Evolutionary conservation across 1,284 basidiomycete genomes (phyloP).

Genomic region (Cutaneotrichosporon spelunceum): DNA sequence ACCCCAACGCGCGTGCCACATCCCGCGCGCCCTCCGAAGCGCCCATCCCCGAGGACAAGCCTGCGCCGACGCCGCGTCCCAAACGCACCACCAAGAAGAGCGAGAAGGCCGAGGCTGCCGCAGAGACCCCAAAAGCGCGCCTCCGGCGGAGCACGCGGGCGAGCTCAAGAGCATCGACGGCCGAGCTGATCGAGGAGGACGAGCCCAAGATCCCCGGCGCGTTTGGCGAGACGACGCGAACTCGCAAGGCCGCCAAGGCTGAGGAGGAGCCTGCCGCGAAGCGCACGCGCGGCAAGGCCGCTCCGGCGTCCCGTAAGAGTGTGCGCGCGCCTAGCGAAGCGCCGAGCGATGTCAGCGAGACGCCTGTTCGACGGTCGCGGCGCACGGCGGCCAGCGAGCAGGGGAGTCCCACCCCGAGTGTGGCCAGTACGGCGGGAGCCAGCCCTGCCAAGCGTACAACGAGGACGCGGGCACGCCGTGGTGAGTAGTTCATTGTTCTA

Average conservation of each 20-base stretch:
- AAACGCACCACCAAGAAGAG: conserved; percentile 11
- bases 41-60: conserved; percentile 21
- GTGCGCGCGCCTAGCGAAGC: conserved; percentile 11
- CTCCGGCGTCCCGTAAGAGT: conserved; percentile 11
- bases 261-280: conserved; percentile 28
- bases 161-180: conserved; percentile 16
- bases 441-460: conserved; percentile 16
- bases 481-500: conserved; percentile 15
- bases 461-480: conserved; percentile 20
- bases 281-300: conserved; percentile 27
- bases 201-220: conserved; percentile 5
- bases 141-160: conserved; percentile 5
- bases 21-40: conserved; percentile 20
- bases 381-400: conserved; percentile 30
- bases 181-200: conserved; percentile 12
- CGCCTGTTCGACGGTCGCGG: conserved; percentile 27
- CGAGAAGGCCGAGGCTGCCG: conserved; percentile 1
- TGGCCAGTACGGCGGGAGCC: conserved; percentile 20
- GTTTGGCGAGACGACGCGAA: conserved; percentile 18
- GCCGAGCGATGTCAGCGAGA: conserved; percentile 22
- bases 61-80: conserved; percentile 6
- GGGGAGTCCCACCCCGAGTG: conserved; percentile 44
- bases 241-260: conserved; percentile 36
- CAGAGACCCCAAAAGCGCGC: neutral
- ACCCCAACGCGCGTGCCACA: neutral